phyloP scores from a whole-genome alignment of 2,329 filamentous ascomycete species.

The Penicillium sp. region DNA sequence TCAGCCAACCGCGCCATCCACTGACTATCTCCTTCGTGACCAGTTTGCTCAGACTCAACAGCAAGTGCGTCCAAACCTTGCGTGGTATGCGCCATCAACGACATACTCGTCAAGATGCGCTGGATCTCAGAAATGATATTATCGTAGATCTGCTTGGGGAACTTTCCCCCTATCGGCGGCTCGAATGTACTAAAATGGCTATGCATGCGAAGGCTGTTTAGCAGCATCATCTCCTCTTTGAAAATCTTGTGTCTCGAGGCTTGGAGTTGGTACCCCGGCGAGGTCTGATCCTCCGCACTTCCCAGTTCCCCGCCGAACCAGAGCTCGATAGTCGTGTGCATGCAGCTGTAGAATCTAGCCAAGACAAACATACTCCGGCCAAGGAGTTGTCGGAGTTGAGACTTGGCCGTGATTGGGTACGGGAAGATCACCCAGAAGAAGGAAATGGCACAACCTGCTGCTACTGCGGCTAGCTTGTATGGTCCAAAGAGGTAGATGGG shows the following conservation, averaged over 20 bases:
- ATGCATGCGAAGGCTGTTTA: constrained; percentile 65
- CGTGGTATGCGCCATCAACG: constrained; percentile 66
- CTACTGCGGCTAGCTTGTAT: constrained; percentile 70
- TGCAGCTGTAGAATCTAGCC: constrained; percentile 73
- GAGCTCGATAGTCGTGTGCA: constrained; percentile 68
- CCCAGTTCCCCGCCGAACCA: constrained; percentile 63
- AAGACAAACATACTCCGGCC: constrained; percentile 71
- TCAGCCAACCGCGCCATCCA: constrained; percentile 65
- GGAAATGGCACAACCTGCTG: constrained; percentile 68
- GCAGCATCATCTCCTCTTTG: constrained; percentile 66
- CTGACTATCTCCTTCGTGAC: constrained; percentile 37
- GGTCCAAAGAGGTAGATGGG: constrained; percentile 72
- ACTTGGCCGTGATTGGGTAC: constrained; percentile 71
- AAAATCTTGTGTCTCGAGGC: constrained; percentile 63
- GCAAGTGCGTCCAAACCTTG: constrained; percentile 50
- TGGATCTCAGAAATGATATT: constrained; percentile 62
- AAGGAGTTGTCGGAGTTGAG: constrained; percentile 67
- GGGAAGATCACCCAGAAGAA: constrained; percentile 80
- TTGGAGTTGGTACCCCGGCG: constrained; percentile 47
- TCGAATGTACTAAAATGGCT: constrained; percentile 70
- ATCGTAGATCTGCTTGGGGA: constrained; percentile 67
- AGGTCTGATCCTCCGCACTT: constrained; percentile 14
- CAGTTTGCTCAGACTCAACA: constrained; percentile 8
- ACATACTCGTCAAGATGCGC: constrained; percentile 63
- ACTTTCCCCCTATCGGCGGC: constrained; percentile 71